Percentiles rank a stretch among this genome's conserved stretches.
Evolutionary conservation across 441 rosid species (phyloP).

Genomic region (Pelargonium australe): DNA sequence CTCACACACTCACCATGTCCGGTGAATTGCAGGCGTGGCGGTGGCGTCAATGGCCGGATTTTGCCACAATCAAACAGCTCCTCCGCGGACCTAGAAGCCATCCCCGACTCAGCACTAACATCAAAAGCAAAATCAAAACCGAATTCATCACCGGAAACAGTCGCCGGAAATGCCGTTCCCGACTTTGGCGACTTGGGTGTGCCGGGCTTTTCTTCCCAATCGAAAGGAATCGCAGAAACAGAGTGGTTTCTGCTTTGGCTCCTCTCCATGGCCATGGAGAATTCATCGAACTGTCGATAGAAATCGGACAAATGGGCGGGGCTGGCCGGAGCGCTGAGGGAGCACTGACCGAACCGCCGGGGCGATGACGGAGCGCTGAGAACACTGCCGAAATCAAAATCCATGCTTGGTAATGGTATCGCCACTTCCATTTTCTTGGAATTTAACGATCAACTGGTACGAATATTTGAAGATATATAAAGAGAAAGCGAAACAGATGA

Average conservation of each 20-base stretch:
- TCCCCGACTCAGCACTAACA: conserved; percentile 35
- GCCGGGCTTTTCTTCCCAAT: conserved; percentile 61
- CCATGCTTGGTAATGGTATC: conserved; percentile 38
- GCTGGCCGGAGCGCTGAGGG: conserved; percentile 69
- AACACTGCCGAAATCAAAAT: conserved; percentile 38
- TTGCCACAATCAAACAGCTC: conserved; percentile 82
- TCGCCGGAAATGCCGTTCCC: not conserved
- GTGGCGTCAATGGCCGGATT: conserved; percentile 62
- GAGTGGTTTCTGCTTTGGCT: conserved; percentile 8
- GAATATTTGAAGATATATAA: not conserved
- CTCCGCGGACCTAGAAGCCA: conserved; percentile 54
- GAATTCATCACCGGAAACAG: conserved; percentile 20
- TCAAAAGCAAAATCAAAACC: conserved; percentile 64
- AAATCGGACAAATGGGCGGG: conserved; percentile 53
- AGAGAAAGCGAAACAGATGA: not conserved
- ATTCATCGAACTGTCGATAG: conserved; percentile 37
- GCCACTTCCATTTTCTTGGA: conserved; percentile 32
- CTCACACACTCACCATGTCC: conserved; percentile 16
- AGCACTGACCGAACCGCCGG: conserved; percentile 39
- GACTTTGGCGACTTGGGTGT: conserved; percentile 57
- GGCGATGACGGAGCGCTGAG: conserved; percentile 70
- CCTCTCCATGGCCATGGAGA: conserved; percentile 13
- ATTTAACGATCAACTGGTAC: not conserved
- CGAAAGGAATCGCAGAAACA: conserved; percentile 34
- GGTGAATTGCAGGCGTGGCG: conserved; percentile 35